Base-by-base conservation (phyloP, 2,329 filamentous ascomycete genomes). In the Pseudogymnoascus sp. region DNA sequence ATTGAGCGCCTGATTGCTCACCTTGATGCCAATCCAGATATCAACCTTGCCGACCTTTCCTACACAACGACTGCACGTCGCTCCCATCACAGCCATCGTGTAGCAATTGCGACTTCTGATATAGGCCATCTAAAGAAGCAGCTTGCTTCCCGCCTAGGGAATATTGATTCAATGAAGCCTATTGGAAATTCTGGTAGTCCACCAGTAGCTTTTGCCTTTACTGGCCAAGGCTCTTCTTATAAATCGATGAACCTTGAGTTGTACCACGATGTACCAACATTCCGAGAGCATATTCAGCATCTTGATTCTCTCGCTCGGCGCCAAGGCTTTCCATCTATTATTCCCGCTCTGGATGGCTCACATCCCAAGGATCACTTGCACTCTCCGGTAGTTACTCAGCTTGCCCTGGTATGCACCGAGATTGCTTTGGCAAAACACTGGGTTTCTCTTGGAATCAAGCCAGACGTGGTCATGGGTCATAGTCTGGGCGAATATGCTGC, bases 401-500 rank as follows among this genome's bases (percentile, higher is more conserved):
- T 84, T 8, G 82, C 78, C 0, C 72, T 83, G 3, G 75, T 75
- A 50, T 80, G 78, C 62, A 78, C 84, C 42, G 78, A 86, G 73
- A 85, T 69, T 75, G 83, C 84, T 1, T 74, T 86, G 5, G 78
- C 80, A 2, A 77, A 76, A 25, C 74, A 84, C 1, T 86, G 83
- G 83, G 69, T 64, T 14, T 81, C 79, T 1, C 83, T 81, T 79
- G 82, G 82, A 37, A 74, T 85, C 61, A 75, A 71, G 40, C 83
- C 84, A 3, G 78, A 80, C 16, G 82, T 77, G 2, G 82, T 85
- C 1, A 72, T 85, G 14, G 83, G 83, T 21, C 83, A 85, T 74
- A 89, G 86, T 68, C 77, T 91, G 18, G 88, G 88, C 62, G 88
- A 91, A 73, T 91, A 90, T 69, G 87, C 88, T 34, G 88, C 88